Evolutionary conservation across 1,284 basidiomycete species (phyloP).

Genomic region (Rhodotorula sp.): DNA sequence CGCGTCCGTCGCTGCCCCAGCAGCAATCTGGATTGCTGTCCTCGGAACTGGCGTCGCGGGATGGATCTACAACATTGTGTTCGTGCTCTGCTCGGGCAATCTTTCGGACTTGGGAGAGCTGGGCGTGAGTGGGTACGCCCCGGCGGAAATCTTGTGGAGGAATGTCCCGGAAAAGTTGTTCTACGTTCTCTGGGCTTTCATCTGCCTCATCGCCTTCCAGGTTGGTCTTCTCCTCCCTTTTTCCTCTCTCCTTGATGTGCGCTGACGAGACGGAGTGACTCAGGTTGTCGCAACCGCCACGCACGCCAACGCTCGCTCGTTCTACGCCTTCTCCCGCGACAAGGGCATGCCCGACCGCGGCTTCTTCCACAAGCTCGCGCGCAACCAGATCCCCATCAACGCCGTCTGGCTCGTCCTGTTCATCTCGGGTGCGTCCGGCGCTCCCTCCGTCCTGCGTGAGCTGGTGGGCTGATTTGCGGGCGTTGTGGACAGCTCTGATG

Average conservation of each 20-base stretch:
- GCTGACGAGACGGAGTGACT: slow-evolving; percentile 62
- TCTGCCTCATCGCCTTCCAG: slow-evolving; percentile 33
- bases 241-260: slow-evolving; percentile 39
- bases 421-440: slow-evolving; percentile 52
- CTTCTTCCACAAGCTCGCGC: slow-evolving; percentile 65
- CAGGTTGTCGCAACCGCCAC: slow-evolving; percentile 57
- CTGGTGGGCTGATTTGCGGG: background rate
- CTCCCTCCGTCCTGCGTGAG: no score
- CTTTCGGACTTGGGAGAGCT: slow-evolving; percentile 25
- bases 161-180: slow-evolving; percentile 59
- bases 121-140: slow-evolving; percentile 30
- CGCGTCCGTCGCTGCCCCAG: slow-evolving; percentile 73
- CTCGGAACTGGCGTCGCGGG: slow-evolving; percentile 78
- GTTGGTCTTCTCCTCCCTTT: background rate
- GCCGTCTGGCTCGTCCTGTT: slow-evolving; percentile 77
- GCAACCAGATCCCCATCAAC: slow-evolving; percentile 71
- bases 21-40: slow-evolving; percentile 77
- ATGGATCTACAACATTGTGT: slow-evolving; percentile 40
- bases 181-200: slow-evolving; percentile 68
- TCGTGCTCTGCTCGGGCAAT: slow-evolving; percentile 38
- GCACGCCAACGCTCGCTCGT: slow-evolving; percentile 80
- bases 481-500: slow-evolving; percentile 42
- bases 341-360: slow-evolving; percentile 62
- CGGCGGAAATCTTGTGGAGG: slow-evolving; percentile 54
- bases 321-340: slow-evolving; percentile 88